Evolutionary conservation across 2,329 filamentous ascomycete genomes (phyloP), one percentile per base, ranked within the genome.

Genomic region (Penicillium sp.): DNA sequence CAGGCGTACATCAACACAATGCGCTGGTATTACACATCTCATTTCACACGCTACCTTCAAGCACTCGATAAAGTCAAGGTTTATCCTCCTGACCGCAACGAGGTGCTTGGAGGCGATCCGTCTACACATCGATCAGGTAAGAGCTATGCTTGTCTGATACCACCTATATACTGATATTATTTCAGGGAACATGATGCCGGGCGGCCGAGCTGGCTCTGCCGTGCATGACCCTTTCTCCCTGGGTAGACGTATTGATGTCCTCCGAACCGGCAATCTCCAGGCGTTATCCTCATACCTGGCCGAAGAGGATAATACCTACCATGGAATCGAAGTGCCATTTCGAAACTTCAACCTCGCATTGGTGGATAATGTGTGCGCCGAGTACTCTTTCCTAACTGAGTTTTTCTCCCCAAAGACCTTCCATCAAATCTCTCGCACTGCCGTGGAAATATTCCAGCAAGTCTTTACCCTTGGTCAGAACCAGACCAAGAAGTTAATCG

Each of bases 1-100:
- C 89, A 91, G 71, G 94, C 95, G 4, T 99, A 99, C 69, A 88
- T 95, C 78, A 96, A 97, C 72, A 99, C 95, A 0, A 99, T 99
- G 91, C 86, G 92, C 52, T 99, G 94, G 94, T 99, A 99, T 70
- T 97, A 97, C 71, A 78, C 89, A 52, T 94, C 89, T 63, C 91
- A 97, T 72, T 99, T 99, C 70, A 87, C 85, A 4, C 87, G 93
- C 34, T 99, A 99, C 73, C 86, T 89, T 62, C 87, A 87, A 65
- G 87, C 94, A 0, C 80, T 99, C 6, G 87, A 89, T 54, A 95
- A 91, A 72, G 82, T 99, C 59, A 93, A 90, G 68, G 75, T 97
- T 3, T 92, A 97, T 69, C 75, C 82, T 5, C 81, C 96, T 57
- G 93, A 97, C 69, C 92, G 88, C 70, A 87, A 88, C 63, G 92